phyloP scores from a whole-genome alignment of 306 rosid genomes.

The Fragaria vesca region DNA sequence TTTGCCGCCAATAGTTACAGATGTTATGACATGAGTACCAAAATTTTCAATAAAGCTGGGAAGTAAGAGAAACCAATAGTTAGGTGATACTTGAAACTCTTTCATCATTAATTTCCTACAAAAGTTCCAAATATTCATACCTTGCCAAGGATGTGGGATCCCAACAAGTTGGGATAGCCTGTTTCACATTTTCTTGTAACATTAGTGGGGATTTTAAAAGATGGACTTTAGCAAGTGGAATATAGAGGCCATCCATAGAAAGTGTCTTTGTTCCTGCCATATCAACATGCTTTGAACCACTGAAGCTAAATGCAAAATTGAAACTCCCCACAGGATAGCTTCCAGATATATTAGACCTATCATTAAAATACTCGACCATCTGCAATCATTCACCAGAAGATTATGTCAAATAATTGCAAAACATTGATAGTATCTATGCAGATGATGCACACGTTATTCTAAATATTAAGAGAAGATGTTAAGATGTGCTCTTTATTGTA shows the following conservation, averaged over 20 bases:
- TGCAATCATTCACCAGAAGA: conserved; percentile 41
- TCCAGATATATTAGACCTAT: conserved; percentile 59
- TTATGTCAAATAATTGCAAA: conserved; percentile 22
- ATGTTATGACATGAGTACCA: conserved; percentile 82
- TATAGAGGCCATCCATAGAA: conserved; percentile 67
- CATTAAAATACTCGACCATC: conserved; percentile 88
- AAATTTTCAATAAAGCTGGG: conserved; percentile 83
- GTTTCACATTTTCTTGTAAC: conserved; percentile 64
- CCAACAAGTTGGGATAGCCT: conserved; percentile 67
- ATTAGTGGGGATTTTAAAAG: conserved; percentile 45
- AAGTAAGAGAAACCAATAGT: conserved; percentile 25
- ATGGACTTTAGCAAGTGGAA: conserved; percentile 77
- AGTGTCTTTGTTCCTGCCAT: conserved; percentile 63
- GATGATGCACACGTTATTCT: not conserved
- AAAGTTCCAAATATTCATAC: conserved; percentile 36
- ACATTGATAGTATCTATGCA: not conserved
- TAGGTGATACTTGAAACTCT: conserved; percentile 26
- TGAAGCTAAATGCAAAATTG: conserved; percentile 85
- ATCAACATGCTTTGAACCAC: conserved; percentile 73
- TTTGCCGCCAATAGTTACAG: conserved; percentile 87
- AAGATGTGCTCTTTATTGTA: not conserved
- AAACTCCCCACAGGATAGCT: conserved; percentile 77
- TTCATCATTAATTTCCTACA: conserved; percentile 12
- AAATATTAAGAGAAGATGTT: not conserved
- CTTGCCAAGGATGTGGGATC: conserved; percentile 75